Evolutionary conservation across 345 rosid genomes (phyloP).

Genomic region (Carallia pectinifolia): DNA sequence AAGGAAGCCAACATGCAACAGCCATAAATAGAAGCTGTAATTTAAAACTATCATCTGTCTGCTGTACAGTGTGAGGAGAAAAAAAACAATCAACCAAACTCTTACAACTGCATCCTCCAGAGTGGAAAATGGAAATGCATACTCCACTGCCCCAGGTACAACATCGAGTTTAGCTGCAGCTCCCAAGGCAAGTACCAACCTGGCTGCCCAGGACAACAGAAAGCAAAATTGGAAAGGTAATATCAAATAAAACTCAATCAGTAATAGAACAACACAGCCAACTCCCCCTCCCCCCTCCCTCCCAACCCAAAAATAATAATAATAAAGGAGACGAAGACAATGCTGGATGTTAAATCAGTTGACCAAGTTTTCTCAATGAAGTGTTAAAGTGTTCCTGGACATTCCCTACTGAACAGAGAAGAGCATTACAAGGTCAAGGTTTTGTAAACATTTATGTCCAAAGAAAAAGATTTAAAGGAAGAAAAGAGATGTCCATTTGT

Average conservation of each 20-base stretch:
- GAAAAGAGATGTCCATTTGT: no score
- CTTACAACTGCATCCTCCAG: constrained; percentile 86
- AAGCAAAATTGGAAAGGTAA: constrained; percentile 15
- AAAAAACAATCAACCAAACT: constrained; percentile 1
- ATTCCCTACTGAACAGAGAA: no score
- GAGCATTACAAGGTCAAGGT: no score
- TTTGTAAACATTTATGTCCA: no score
- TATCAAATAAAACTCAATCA: constrained; percentile 5
- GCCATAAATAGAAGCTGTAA: not conserved
- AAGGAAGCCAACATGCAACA: constrained; percentile 12
- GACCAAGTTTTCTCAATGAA: no score
- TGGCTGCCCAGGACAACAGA: constrained; percentile 71
- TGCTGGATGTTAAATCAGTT: no score
- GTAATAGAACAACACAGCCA: not conserved
- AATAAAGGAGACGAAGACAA: no score
- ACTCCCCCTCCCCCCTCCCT: no score
- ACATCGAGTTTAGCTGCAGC: constrained; percentile 83
- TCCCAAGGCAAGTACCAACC: constrained; percentile 99
- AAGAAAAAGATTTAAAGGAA: no score
- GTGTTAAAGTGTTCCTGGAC: no score
- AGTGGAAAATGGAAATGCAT: constrained; percentile 83
- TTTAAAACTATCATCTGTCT: not conserved
- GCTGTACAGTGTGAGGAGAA: not conserved
- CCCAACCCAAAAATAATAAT: no score
- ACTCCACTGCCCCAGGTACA: constrained; percentile 87